Percentiles rank a stretch among this genome's conserved stretches.
Evolutionary conservation across 2,329 filamentous ascomycete species (phyloP).

Genomic region (Dothistroma septosporum): DNA sequence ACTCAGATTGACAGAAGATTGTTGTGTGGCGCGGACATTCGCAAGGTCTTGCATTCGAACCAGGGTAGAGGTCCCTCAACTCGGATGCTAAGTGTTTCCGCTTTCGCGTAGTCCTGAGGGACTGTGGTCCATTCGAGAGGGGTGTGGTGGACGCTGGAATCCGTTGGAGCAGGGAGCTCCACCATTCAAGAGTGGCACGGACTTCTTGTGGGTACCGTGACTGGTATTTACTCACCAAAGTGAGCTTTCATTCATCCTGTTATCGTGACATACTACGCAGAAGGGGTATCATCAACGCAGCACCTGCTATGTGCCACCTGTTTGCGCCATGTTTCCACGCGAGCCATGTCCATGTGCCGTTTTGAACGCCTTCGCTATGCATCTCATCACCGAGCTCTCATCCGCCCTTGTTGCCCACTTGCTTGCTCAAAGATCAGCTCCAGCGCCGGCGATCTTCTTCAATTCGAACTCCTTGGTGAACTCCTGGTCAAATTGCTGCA

Average conservation of each 20-base stretch:
- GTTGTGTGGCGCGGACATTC: not conserved
- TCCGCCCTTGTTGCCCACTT: not conserved
- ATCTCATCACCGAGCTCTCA: conserved; percentile 3
- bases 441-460: conserved; percentile 64
- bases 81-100: not conserved
- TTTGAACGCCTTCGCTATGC: conserved; percentile 27
- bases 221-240: not conserved
- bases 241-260: not conserved
- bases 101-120: not conserved
- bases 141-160: no score
- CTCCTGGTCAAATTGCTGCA: conserved; percentile 75
- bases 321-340: not conserved
- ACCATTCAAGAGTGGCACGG: no score
- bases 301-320: conserved; percentile 4
- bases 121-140: no score
- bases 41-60: not conserved
- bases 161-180: no score
- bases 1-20: no score
- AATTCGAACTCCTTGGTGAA: conserved; percentile 92
- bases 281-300: conserved; percentile 11
- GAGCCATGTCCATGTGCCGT: conserved; percentile 1
- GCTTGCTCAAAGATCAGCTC: conserved; percentile 22
- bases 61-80: not conserved
- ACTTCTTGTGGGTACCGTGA: not conserved
- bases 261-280: not conserved